Base-by-base conservation (phyloP, 192 early-diverging fungal genomes). In the Linderina pennispora region DNA sequence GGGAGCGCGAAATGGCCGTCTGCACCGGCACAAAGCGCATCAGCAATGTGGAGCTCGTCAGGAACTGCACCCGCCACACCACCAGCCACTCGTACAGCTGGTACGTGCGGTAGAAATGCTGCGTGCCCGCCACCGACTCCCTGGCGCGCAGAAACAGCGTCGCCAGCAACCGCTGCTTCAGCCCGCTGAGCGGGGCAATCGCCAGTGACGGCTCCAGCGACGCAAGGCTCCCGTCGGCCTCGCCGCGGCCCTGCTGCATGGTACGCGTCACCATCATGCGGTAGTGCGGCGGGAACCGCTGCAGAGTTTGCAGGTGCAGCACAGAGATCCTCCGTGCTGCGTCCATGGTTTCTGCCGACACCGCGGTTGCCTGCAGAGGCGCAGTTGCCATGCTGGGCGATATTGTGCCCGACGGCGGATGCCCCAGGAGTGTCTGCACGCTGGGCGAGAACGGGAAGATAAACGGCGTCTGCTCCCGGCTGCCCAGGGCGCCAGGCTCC, bases 21-120 rank as follows among this genome's bases (percentile, higher is more conserved):
- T 66, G 70, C 39, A 74, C 17, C 3, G 70, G 58, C n/a, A 66
- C 70, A 54, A 62, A 74, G 17, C 63, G 57, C 47, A 74, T 26
- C 1, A 74, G 70, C 36, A 74, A 23, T 3, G 37, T 3, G 1
- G 53, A 41, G 6, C 24, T 21, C 10, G 50, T 37, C 17, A 74
- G 42, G 40, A 74, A 62, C 41, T 74, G 70, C 3, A 63, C 70
- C 13, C 63, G 57, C 70, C 70, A 74, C 38, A 74, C 43, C 13
- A 74, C 62, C 6, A 74, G 40, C 1, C 48, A 58, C 41, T 74
- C 70, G 48, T 66, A 74, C 43, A 62, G 63, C 7, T 58, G 53
- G 50, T 55, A 74, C 2, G 54, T 53, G 39, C 70, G 58, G 48
- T 62, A 62, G 31, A 74, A 74, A 13, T 46, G 43, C 45, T 66